phyloP scores from a whole-genome alignment of 768 basidiomycete genomes.

The Russula compacta region DNA sequence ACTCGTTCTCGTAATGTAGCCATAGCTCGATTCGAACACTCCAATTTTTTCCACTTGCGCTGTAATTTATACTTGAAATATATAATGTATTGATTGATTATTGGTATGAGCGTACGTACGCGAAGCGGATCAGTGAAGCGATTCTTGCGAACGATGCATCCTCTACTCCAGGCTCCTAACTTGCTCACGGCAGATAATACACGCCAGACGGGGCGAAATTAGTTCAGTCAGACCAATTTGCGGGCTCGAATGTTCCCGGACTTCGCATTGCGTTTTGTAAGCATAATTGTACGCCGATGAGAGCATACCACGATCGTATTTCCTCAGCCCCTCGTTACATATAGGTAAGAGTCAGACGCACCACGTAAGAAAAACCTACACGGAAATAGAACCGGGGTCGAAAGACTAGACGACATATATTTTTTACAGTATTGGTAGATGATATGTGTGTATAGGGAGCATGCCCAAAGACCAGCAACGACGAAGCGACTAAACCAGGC shows the following conservation, averaged over 20 bases:
- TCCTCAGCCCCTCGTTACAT: background rate
- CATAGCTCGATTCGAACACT: background rate
- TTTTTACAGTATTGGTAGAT: constrained; percentile 7
- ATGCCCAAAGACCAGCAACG: background rate
- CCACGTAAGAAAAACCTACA: background rate
- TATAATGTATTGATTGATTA: background rate
- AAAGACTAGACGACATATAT: background rate
- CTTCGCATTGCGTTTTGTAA: background rate
- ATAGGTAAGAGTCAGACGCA: background rate
- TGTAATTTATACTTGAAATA: constrained; percentile 1
- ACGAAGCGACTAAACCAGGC: background rate
- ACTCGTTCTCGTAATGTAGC: background rate
- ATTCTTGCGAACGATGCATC: too few relatives aligned
- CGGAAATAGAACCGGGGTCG: background rate
- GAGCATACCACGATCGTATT: background rate
- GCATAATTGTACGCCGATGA: too few relatives aligned
- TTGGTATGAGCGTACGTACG: background rate
- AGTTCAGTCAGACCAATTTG: background rate
- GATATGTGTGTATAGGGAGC: background rate
- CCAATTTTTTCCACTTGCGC: background rate
- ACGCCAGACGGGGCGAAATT: too few relatives aligned
- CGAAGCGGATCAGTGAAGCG: too few relatives aligned
- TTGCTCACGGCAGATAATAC: too few relatives aligned
- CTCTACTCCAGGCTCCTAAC: too few relatives aligned
- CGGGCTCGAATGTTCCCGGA: background rate